Percentiles rank a stretch among this genome's conserved stretches.
Evolutionary conservation across 371 early-diverging fungal genomes (phyloP).

Genomic region (Neoconidiobolus thromboides): DNA sequence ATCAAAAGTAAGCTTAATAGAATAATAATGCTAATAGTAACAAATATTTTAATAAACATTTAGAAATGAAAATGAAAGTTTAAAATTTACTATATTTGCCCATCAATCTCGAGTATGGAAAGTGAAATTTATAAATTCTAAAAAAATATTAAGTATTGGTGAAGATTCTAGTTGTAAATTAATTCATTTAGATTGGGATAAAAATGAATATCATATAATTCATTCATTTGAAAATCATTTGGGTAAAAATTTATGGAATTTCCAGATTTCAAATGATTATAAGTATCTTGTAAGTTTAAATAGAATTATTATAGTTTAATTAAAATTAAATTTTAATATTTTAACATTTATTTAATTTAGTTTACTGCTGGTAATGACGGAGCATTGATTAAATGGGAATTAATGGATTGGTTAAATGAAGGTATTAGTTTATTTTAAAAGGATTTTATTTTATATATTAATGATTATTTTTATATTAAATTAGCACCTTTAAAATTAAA

Average conservation of each 20-base stretch:
- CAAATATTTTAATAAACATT: not conserved
- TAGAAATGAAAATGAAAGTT: not conserved
- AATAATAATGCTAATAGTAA: not conserved
- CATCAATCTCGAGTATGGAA: not conserved
- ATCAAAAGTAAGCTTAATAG: not conserved
- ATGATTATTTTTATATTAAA: too few relatives aligned
- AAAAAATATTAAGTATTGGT: not conserved
- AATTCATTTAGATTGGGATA: not conserved
- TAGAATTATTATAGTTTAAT: too few relatives aligned
- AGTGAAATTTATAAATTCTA: not conserved
- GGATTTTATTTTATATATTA: too few relatives aligned
- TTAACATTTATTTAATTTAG: too few relatives aligned
- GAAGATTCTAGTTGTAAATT: not conserved
- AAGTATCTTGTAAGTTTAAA: not conserved
- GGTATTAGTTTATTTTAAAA: too few relatives aligned
- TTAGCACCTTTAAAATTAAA: too few relatives aligned
- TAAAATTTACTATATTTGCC: not conserved
- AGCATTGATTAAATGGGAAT: too few relatives aligned
- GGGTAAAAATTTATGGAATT: not conserved
- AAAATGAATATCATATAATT: not conserved
- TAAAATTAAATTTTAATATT: too few relatives aligned
- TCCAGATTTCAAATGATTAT: not conserved
- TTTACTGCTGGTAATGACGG: too few relatives aligned
- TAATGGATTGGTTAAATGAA: too few relatives aligned
- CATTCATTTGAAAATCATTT: not conserved